Evolutionary conservation across 1,284 basidiomycete genomes (phyloP).

Genomic region (Stereum hirsutum): DNA sequence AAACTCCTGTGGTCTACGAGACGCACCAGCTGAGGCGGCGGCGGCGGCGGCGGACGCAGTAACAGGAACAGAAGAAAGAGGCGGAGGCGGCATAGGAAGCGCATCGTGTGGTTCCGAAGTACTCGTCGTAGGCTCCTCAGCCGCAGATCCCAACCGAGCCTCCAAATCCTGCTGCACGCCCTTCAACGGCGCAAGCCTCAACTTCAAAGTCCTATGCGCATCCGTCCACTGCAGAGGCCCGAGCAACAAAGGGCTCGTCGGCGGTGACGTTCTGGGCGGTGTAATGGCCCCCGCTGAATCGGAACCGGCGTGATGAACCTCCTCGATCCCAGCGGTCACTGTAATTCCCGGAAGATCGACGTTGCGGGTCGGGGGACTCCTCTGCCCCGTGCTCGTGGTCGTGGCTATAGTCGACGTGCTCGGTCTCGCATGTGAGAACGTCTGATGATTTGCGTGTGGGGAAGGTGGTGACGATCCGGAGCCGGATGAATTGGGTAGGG

Average conservation of each 20-base stretch:
- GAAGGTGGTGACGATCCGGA: background rate
- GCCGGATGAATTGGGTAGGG: background rate
- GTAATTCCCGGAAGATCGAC: no score
- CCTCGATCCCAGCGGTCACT: no score
- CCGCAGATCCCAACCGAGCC: slow-evolving; percentile 43
- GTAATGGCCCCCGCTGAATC: no score
- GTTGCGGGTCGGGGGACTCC: no score
- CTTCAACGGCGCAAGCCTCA: slow-evolving; percentile 47
- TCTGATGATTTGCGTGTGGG: background rate
- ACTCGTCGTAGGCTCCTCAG: slow-evolving; percentile 25
- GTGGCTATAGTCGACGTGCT: no score
- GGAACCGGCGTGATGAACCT: no score
- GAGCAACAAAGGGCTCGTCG: slow-evolving; percentile 1
- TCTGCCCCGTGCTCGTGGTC: no score
- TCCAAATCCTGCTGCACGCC: slow-evolving; percentile 54
- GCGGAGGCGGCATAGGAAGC: slow-evolving; percentile 20
- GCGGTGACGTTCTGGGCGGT: slow-evolving; percentile 8
- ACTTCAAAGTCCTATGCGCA: slow-evolving; percentile 47
- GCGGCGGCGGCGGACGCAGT: background rate
- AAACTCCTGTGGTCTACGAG: slow-evolving; percentile 33
- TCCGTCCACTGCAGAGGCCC: slow-evolving; percentile 39
- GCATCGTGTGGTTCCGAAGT: slow-evolving; percentile 9
- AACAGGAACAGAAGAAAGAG: no score
- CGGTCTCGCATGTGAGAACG: no score
- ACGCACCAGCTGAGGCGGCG: slow-evolving; percentile 6